Evolutionary conservation across 805 yeast genomes (phyloP), one percentile per base, ranked within the genome.

Genomic region (Starmerella lactis-condensi): DNA sequence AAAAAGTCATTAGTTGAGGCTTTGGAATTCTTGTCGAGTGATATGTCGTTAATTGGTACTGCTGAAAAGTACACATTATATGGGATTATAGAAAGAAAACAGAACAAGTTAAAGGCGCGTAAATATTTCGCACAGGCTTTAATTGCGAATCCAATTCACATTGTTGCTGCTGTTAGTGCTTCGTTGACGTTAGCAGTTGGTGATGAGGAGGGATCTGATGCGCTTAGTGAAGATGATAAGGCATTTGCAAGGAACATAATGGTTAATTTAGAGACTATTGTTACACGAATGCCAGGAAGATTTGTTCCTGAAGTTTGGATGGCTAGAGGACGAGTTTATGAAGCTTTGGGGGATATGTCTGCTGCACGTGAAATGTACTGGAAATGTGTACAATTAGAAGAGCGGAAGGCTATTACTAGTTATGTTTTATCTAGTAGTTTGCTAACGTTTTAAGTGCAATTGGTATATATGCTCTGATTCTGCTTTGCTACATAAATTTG

Each of bases 1-100:
- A 71, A 70, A 43, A 70, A 65, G 35, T 74, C 92, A 28, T 62
- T 81, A 4, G 61, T 64, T 6, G 93, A 81, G 50, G 79, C 91
- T 1, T 73, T 66, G 35, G 51, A 59, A 2, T 58, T 62, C 21
- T 62, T 67, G 9, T 65, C 61, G 22, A 53, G 59, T 18, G 60
- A 58, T 31, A 67, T 75, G 4, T 29, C 34, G 10, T 27, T 37
- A 7, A n/a, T 8, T 3, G 33, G 31, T 20, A 17, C 17, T 13
- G 38, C 37, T 16, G 31, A 22, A 7, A 17, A 0, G 29, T 35
- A 24, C 23, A 34, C 38, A 15, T 24, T 34, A 15, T 24, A 11
- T 17, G 38, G 34, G 14, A 33, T 29, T 28, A 24, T 39, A 13
- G 30, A 30, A 18, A 32, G 23, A 7, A 18, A 29, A 6, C 10